Conservation (phyloP, 768 basidiomycete species). For the Pleurotus eryngii region DNA sequence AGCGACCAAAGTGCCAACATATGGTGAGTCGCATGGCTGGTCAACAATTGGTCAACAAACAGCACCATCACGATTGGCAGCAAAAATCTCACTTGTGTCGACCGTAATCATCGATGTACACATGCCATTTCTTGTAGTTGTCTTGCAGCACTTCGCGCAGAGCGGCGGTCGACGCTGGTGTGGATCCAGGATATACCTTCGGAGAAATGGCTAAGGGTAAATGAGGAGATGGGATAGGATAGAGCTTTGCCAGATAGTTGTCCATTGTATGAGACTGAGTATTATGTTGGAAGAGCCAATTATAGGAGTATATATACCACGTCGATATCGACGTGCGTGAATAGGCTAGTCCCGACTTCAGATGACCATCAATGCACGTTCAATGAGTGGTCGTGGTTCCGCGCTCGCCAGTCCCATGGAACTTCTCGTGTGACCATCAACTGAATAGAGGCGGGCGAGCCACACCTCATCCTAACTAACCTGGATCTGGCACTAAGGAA, state of each 20-base stretch:
- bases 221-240: slow-evolving; percentile 14
- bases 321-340: too few relatives aligned
- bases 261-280: background rate
- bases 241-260: slow-evolving; percentile 7
- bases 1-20: slow-evolving; percentile 57
- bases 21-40: slow-evolving; percentile 54
- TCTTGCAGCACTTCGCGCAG: slow-evolving; percentile 41
- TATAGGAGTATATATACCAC: background rate
- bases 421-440: too few relatives aligned
- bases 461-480: too few relatives aligned
- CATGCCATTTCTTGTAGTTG: slow-evolving; percentile 51
- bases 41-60: slow-evolving; percentile 19
- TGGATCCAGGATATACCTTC: slow-evolving; percentile 28
- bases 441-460: too few relatives aligned
- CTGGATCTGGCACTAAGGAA: too few relatives aligned
- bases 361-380: too few relatives aligned
- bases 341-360: too few relatives aligned
- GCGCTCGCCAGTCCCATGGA: too few relatives aligned
- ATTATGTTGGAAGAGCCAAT: background rate
- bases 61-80: slow-evolving; percentile 21
- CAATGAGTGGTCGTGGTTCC: too few relatives aligned
- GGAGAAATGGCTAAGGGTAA: slow-evolving; percentile 26
- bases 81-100: slow-evolving; percentile 32
- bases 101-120: slow-evolving; percentile 44
- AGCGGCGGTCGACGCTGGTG: slow-evolving; percentile 32